Base-by-base conservation (phyloP, 768 basidiomycete species). In the Pulveroboletus ravenelii region DNA sequence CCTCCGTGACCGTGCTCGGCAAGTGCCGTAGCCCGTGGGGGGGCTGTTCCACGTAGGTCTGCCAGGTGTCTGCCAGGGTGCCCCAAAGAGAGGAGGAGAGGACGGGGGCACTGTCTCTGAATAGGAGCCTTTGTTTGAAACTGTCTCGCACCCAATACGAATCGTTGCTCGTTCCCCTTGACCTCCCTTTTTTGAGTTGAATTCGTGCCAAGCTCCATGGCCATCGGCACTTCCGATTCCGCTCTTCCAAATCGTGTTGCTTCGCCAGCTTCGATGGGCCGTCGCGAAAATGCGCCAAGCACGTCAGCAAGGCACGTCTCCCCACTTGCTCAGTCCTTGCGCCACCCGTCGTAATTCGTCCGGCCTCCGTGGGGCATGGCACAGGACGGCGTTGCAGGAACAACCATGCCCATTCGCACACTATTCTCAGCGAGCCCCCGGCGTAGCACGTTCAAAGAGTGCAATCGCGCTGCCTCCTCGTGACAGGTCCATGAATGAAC, bases 171-270 rank as follows among this genome's bases (percentile, higher is more conserved):
- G 13, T 44, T 55, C 46, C 54, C 52, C 49, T 53, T 31, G 50
- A 47, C 49, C 31, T 53, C 54, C 62, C 46, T 36, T 47, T 58
- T 63, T 62, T 25, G 55, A 55, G 60, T 27, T 45, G 42, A 34
- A 48, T 43, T 29, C 48, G 36, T 57, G 60, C 63, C 58, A 60
- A 57, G 58, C 54, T 44, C 62, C 60, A 57, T 55, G 25, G 47
- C 55, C 57, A 63, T 63, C 62, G 62, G 62, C 55, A 7, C 53
- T 65, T 63, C 60, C 63, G 63, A 54, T 53, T 58, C 62, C 63
- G 62, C 45, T 63, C 29, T 58, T 44, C 55, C 46, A 60, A 43
- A 31, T 47, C 32, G 48, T 52, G 38, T 30, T 37, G 39, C 55
- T 58, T 61, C 49, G 30, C 27, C 12, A n/a, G 18, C 62, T 63